Base-by-base conservation (phyloP, 169 alveolate genomes). In the Eimeria tenella region DNA sequence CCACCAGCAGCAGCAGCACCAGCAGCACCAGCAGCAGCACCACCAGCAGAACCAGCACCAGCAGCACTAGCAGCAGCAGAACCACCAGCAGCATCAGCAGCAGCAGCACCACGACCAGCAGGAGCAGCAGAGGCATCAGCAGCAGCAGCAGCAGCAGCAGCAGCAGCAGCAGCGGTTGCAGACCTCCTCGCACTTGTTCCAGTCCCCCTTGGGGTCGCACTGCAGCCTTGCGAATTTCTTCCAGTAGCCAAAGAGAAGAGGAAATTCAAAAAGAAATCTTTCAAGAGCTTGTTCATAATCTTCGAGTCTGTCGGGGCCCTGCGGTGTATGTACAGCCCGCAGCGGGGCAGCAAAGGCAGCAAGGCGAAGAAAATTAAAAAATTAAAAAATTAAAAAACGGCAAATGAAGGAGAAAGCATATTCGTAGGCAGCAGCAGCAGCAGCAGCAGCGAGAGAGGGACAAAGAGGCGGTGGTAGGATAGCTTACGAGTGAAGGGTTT, bases 201-300 rank as follows among this genome's bases (percentile, higher is more conserved):
- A 91, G 55, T 86, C 86, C 4, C 94, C 70, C 62, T 79, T 62
- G n/a, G n/a, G 13, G 25, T 94, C 94, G 70, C 86, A 17, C 52
- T 86, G 79, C 49, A 94, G 79, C 75, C 63, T 87, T 9, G 86
- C 96, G 25, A 88, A 62, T 49, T 86, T 83, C 25, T 94, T 87
- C 96, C 96, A 94, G 68, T 94, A 94, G 23, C 96, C 96, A 25
- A 87, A 94, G 21, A 94, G 91, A 21, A 94, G 96, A 52, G 96
- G 96, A 75, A 73, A 94, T 53, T 94, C 96, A 6, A 53, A 53
- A 21, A 94, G 58, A 25, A 94, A 58, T 42, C 94, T 23, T 58
- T 91, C 94, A 8, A 91, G 53, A 23, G 94, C 94, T 5, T 53
- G 0, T 53, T 91, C 91, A 63, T 91, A 91, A 23, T 91, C 94